These are phyloP conservation scores for Colletotrichum coccodes DNA, from an alignment of 2,329 filamentous ascomycete species.

Conservation along the genomic window DNA sequence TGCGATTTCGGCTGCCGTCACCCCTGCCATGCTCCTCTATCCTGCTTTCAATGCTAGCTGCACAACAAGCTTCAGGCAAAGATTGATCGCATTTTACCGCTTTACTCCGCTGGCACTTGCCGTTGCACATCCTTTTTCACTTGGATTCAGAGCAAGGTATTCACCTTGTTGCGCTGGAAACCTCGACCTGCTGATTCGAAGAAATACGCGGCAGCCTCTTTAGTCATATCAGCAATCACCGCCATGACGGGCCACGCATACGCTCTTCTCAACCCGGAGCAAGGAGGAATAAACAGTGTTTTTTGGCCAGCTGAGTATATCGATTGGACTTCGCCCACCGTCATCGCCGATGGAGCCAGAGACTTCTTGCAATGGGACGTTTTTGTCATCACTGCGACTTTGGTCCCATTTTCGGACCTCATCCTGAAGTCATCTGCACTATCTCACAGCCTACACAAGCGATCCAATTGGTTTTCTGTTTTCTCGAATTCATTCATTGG, in stretches of 20 bases:
- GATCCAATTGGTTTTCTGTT: not conserved
- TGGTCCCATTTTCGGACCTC: not conserved
- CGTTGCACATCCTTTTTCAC: not conserved
- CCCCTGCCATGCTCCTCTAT: not conserved
- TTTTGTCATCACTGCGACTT: not conserved
- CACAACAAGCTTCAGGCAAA: not conserved
- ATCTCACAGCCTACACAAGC: not conserved
- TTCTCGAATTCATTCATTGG: not conserved
- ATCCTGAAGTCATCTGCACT: not conserved
- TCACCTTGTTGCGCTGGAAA: not conserved
- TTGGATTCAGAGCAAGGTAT: not conserved
- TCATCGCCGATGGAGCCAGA: conserved; percentile 5
- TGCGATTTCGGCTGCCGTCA: not conserved
- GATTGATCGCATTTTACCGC: conserved; percentile 1
- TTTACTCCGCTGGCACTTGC: not conserved
- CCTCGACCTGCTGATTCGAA: not conserved
- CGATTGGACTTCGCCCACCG: not conserved
- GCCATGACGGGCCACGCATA: not conserved
- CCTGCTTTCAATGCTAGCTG: not conserved
- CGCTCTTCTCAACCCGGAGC: not conserved
- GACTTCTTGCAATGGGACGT: conserved; percentile 10
- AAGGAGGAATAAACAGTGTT: not conserved
- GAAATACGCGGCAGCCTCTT: not conserved
- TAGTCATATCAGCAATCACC: not conserved
- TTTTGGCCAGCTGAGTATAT: not conserved